Base-by-base conservation (phyloP, 768 basidiomycete species). In the Pleurotus pulmonarius region DNA sequence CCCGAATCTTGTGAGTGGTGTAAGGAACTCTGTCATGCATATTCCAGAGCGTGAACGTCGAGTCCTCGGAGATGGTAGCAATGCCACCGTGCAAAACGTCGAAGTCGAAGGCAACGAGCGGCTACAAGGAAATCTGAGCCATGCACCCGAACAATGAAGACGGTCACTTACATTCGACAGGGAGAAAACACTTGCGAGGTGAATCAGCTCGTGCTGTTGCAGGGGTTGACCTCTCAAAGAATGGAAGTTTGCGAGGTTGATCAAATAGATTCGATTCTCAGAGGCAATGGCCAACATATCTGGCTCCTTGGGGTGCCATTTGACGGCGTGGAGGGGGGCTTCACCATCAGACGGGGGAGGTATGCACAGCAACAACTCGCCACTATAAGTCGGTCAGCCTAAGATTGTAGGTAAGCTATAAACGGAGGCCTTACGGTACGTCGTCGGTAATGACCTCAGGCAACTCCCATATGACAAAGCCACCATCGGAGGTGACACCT, bases 381-480 rank as follows among this genome's bases (percentile, higher is more conserved):
- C 89, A 48, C 89, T 90, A 58, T 29, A 65, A 12, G 38, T 47
- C 37, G 18, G n/a, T 49, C 47, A 49, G 47, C 29, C 24, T 34
- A 34, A 18, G 39, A 43, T 8, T 58, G 18, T 9, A 56, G 16
- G 52, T 37, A 40, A 26, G 26, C 54, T 58, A 59, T 34, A 29
- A 44, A 29, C 12, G 13, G 49, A 46, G 16, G 44, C 83, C 89
- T 67, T 72, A 92, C 90, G 88, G 87, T 29, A 88, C 89, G 70
- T 94, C 91, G 64, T 94, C 92, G 11, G 85, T 90, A 66, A 94
- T 90, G 53, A 86, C 68, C 52, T 88, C 86, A 26, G 92, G 92
- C 22, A 93, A 66, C 66, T 93, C 88, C 92, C 92, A 93, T 5
- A 93, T 87, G 29, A 93, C 88, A 61, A 93, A 90, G 40, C 92